Conservation (phyloP, 306 rosid species). For the cucumber (Cucumis sativus) region Cucumber_9930_V3 NC_026655.2:5550501-5551000, state of each 20-base stretch:
- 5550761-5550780: conserved; percentile 97
- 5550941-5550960: not conserved
- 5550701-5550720: conserved; percentile 99
- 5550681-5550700: conserved; percentile 82
- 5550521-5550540: not conserved
- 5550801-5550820: conserved; percentile 79
- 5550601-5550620: conserved; percentile 98
- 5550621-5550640: conserved; percentile 96
- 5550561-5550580: not conserved
- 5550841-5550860: conserved; percentile 49
- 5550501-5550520: not conserved
- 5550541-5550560: not conserved
- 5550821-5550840: conserved; percentile 53
- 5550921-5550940: not conserved
- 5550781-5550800: conserved; percentile 98
- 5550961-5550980: not conserved
- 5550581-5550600: conserved; percentile 55
- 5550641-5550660: conserved; percentile 88
- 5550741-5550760: conserved; percentile 86
- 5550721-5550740: conserved; percentile 91
- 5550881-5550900: conserved; percentile 2
- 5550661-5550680: conserved; percentile 74
- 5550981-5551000: not conserved
- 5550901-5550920: not conserved
- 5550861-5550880: conserved; percentile 74